Evolutionary conservation across 805 yeast genomes (phyloP), one percentile per base, ranked within the genome.

Genomic region (Ogataea pini): DNA sequence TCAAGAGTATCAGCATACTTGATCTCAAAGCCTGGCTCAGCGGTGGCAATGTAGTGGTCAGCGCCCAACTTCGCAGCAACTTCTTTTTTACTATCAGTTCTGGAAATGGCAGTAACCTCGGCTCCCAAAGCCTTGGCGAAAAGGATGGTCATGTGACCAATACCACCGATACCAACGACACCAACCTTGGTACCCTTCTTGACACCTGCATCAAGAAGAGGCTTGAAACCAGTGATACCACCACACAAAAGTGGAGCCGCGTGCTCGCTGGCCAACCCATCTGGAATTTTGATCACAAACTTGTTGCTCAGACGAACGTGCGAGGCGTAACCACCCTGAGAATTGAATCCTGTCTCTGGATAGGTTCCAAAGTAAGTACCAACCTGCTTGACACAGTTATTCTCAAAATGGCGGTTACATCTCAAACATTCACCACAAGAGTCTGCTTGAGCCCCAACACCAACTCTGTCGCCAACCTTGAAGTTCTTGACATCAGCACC

Each of bases 161-260:
- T 72, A 28, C 88, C 88, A 44, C 88, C 88, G 49, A 83, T 73
- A 46, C 86, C 87, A 49, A 78, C 74, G 48, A 83, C 67, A 36
- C 84, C 87, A 43, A 83, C 83, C 38, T 69, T 73, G 39, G 71
- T 71, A 34, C 57, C 57, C 19, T 43, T 44, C n/a, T 25, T 36
- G 38, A 52, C 59, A 17, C 74, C 72, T 46, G 72, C 71, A 65
- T 83, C 73, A 49, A 76, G 71, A 56, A 86, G 66, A 46, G 92
- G 92, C 7, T 87, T 77, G 69, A 71, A 85, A 12, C 80, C 83
- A 12, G 92, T 86, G 62, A 83, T 70, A 46, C 92, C 92, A 48
- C 89, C 92, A 72, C 92, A 86, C 71, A 85, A 68, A 69, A 86
- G 69, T 46, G 91, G 90, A 3, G 89, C 90, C 22, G 81, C 88